Percentiles rank a stretch among this genome's conserved stretches.
phyloP scores from a whole-genome alignment of 2,329 filamentous ascomycete genomes.

The Ophiostoma piceae region DNA sequence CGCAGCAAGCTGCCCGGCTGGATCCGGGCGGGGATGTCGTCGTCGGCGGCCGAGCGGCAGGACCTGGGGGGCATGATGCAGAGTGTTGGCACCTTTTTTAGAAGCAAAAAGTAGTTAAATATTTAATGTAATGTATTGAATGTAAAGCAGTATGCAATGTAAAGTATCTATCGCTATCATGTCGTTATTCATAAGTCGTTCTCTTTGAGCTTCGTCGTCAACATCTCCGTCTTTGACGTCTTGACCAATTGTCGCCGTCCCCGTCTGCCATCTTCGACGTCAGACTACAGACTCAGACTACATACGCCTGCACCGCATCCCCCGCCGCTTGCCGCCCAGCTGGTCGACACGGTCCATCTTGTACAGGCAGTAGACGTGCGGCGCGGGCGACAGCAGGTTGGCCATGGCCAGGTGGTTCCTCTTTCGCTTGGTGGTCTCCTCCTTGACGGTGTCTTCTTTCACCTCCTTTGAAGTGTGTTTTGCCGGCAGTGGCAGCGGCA shows the following conservation, averaged over 20 bases:
- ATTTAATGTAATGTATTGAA: background rate
- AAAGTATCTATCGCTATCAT: background rate
- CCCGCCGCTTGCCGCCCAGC: constrained; percentile 22
- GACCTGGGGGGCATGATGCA: constrained; percentile 56
- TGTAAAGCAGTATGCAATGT: background rate
- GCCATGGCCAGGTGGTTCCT: background rate
- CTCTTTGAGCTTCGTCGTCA: background rate
- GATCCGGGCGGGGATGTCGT: constrained; percentile 66
- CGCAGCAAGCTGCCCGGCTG: constrained; percentile 77
- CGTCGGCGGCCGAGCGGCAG: constrained; percentile 38
- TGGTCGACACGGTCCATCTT: constrained; percentile 27
- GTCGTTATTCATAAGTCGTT: background rate
- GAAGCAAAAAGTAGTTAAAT: constrained; percentile 30
- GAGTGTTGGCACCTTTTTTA: constrained; percentile 53
- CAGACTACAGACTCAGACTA: too few relatives aligned
- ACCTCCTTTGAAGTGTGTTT: too few relatives aligned
- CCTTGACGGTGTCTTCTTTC: too few relatives aligned
- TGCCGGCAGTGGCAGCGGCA: background rate
- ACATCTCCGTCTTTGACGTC: too few relatives aligned
- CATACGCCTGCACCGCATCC: background rate
- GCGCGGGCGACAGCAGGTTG: constrained; percentile 10
- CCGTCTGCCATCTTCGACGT: too few relatives aligned
- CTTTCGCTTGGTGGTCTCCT: background rate
- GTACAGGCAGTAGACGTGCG: constrained; percentile 22
- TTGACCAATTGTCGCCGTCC: background rate